Conservation (phyloP, 345 rosid species). For the Brassica napus region Da-Ae NC_063435.1:24450501-24451000, state of each 20-base stretch:
- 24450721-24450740: constrained; percentile 60
- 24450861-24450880: background rate
- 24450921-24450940: background rate
- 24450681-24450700: constrained; percentile 51
- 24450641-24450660: constrained; percentile 27
- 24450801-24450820: background rate
- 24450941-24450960: no score
- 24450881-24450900: no score
- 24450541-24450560: background rate
- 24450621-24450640: background rate
- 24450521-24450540: background rate
- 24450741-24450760: constrained; percentile 59
- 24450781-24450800: constrained; percentile 48
- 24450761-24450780: constrained; percentile 67
- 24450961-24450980: constrained; percentile 1
- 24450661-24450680: constrained; percentile 43
- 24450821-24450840: constrained; percentile 33
- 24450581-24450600: background rate
- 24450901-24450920: background rate
- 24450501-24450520: background rate
- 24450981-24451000: constrained; percentile 19
- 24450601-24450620: constrained; percentile 8
- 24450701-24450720: constrained; percentile 61
- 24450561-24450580: background rate
- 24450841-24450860: constrained; percentile 29